Evolutionary conservation across 768 basidiomycete species (phyloP).

Genomic region (Tulasnella sp.): DNA sequence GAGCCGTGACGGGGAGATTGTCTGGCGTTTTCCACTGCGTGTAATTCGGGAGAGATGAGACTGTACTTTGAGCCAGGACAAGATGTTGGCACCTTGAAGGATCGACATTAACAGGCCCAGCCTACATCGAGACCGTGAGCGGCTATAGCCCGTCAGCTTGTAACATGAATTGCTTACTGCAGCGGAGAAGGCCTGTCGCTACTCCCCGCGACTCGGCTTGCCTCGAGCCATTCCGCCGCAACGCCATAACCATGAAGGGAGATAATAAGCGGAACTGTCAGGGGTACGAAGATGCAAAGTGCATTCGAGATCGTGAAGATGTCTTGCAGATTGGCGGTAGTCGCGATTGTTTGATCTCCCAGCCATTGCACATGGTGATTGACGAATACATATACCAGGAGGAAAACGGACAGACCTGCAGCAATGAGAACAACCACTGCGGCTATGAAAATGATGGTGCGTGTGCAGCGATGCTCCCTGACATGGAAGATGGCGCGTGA

Average conservation of each 20-base stretch:
- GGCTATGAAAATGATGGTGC: too few relatives aligned
- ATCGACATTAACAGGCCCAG: background rate
- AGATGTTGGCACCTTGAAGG: background rate
- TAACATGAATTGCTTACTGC: background rate
- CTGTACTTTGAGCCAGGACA: background rate
- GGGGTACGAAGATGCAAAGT: background rate
- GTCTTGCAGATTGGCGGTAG: too few relatives aligned
- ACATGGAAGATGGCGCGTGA: too few relatives aligned
- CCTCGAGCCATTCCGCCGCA: too few relatives aligned
- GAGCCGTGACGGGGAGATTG: background rate
- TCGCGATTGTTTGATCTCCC: background rate
- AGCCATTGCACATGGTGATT: background rate
- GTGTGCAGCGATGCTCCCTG: too few relatives aligned
- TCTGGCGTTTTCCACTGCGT: background rate
- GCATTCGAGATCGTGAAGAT: background rate
- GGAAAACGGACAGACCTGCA: background rate
- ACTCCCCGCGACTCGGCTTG: too few relatives aligned
- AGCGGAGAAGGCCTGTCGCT: background rate
- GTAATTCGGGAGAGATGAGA: background rate
- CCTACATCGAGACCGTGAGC: background rate
- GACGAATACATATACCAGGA: background rate
- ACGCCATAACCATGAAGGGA: background rate
- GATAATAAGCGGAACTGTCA: background rate
- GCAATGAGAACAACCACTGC: too few relatives aligned
- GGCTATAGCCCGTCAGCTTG: background rate